Percentiles rank a stretch among this genome's conserved stretches.
Evolutionary conservation across 148 eudicot species (phyloP).

Genomic region (Camellia lanceoleosa): DNA sequence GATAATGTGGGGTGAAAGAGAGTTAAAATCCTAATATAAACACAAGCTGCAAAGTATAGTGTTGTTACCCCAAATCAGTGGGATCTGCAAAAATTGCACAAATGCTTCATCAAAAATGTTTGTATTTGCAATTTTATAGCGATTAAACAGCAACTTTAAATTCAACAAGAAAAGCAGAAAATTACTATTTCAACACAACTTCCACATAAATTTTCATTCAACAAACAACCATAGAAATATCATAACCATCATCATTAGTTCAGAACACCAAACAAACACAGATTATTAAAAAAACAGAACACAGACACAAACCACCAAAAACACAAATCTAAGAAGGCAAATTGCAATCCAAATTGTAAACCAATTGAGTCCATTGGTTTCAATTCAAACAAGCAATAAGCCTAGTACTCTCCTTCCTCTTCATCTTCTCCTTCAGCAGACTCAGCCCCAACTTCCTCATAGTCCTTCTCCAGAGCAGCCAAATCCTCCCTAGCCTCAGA

Average conservation of each 20-base stretch:
- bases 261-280: background rate
- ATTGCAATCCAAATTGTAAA: background rate
- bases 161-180: no score
- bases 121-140: no score
- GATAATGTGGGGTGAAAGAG: no score
- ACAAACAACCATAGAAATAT: background rate
- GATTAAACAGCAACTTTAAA: no score
- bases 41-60: no score
- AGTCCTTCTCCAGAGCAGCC: slow-evolving; percentile 53
- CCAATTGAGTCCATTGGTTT: slow-evolving; percentile 20
- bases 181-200: no score
- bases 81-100: no score
- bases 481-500: slow-evolving; percentile 48
- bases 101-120: no score
- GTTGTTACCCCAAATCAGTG: no score
- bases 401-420: slow-evolving; percentile 32
- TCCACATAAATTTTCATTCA: no score
- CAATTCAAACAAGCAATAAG: background rate
- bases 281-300: background rate
- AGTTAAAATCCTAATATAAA: no score
- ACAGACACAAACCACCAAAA: background rate
- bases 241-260: no score
- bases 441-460: slow-evolving; percentile 52
- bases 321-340: background rate
- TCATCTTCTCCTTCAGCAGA: slow-evolving; percentile 51